Percentiles rank a stretch among this genome's conserved stretches.
Evolutionary conservation across 495 filamentous ascomycete genomes (phyloP).

Genomic region (Aspergillus indologenus): DNA sequence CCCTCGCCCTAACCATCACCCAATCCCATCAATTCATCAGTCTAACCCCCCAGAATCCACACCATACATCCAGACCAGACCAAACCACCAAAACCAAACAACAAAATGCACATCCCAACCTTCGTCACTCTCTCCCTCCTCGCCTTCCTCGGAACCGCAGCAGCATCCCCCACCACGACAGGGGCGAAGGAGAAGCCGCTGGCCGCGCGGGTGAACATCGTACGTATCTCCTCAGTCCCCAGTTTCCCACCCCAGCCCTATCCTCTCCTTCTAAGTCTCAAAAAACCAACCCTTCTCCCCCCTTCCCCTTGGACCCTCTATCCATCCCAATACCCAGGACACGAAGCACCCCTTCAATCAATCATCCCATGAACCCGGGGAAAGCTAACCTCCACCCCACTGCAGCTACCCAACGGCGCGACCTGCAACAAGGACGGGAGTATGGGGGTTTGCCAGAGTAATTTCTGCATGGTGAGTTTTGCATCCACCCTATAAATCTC

Average conservation of each 20-base stretch:
- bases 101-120: neutral
- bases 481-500: neutral
- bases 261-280: no score
- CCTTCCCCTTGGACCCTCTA: no score
- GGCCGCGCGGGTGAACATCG: neutral
- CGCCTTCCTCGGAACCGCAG: neutral
- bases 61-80: neutral
- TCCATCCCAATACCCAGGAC: no score
- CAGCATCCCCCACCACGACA: no score
- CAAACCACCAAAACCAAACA: neutral
- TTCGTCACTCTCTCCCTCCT: neutral
- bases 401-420: neutral
- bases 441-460: constrained; percentile 4
- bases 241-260: no score
- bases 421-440: neutral
- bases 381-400: no score
- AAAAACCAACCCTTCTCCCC: no score
- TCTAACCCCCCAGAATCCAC: neutral
- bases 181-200: neutral
- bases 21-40: no score
- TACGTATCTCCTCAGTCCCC: neutral
- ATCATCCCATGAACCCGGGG: no score
- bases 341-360: no score
- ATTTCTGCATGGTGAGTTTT: constrained; percentile 1
- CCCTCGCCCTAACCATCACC: no score